Conservation (phyloP, 768 basidiomycete species). For the Dentipellis sp. region DNA sequence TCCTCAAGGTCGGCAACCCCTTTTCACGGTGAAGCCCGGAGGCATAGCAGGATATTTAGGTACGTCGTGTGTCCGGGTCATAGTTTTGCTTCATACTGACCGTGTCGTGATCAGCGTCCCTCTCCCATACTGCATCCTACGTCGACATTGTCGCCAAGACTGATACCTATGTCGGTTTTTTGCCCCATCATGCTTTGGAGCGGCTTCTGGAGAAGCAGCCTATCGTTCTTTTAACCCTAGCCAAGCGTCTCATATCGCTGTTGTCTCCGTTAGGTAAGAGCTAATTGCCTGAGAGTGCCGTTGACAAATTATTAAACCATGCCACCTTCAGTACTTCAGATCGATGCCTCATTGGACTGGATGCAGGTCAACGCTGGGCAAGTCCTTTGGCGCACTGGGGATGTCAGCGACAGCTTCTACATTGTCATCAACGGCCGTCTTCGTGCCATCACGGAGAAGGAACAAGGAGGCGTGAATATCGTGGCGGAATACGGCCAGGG, state of each 20-base stretch:
- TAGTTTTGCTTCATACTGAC: background rate
- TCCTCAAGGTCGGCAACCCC: slow-evolving; percentile 40
- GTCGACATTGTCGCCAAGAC: slow-evolving; percentile 97
- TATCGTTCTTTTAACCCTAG: slow-evolving; percentile 90
- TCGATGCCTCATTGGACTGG: slow-evolving; percentile 96
- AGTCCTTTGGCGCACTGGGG: slow-evolving; percentile 87
- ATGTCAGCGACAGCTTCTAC: slow-evolving; percentile 91
- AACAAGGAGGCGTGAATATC: slow-evolving; percentile 69
- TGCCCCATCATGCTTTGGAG: slow-evolving; percentile 84
- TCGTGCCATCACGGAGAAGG: slow-evolving; percentile 77
- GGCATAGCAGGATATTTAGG: slow-evolving; percentile 96
- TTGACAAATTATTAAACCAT: background rate
- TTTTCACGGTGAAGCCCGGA: slow-evolving; percentile 95
- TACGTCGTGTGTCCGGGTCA: slow-evolving; percentile 21
- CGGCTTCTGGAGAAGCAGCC: slow-evolving; percentile 87
- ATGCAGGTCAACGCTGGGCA: slow-evolving; percentile 95
- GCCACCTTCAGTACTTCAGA: slow-evolving; percentile 67
- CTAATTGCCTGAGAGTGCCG: background rate
- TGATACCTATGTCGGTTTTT: slow-evolving; percentile 95
- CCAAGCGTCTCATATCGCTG: slow-evolving; percentile 92
- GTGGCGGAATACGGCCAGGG: slow-evolving; percentile 94
- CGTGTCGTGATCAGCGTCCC: slow-evolving; percentile 46
- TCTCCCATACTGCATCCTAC: slow-evolving; percentile 88
- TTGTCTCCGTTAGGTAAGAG: slow-evolving; percentile 80
- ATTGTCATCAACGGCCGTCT: slow-evolving; percentile 97